phyloP scores from a whole-genome alignment of 129 eudicot genomes.

The Lactuca saligna region DNA sequence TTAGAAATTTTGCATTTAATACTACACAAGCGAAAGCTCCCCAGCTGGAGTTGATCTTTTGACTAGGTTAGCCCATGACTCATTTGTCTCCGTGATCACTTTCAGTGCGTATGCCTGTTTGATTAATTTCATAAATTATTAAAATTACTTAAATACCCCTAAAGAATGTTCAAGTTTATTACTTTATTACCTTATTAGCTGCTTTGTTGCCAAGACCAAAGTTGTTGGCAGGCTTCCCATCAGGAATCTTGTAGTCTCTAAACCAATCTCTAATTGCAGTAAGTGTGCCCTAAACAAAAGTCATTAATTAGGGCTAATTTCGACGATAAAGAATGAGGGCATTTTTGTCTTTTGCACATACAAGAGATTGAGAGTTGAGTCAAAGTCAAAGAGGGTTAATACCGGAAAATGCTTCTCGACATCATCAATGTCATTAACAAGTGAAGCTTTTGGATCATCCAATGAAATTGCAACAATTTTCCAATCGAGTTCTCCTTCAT shows the following conservation, averaged over 20 bases:
- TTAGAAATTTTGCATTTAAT: neutral
- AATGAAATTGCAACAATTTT: constrained; percentile 90
- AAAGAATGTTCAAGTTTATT: neutral
- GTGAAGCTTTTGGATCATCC: constrained; percentile 98
- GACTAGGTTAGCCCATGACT: constrained; percentile 93
- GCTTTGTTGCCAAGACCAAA: constrained; percentile 97
- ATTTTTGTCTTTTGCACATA: too few relatives aligned
- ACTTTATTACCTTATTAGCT: constrained; percentile 72
- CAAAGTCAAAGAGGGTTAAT: constrained; percentile 1
- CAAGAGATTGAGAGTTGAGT: too few relatives aligned
- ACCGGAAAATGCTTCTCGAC: constrained; percentile 99
- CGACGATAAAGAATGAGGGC: neutral
- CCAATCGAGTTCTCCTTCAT: constrained; percentile 99
- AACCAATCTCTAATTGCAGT: constrained; percentile 99
- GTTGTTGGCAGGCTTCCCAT: constrained; percentile 97
- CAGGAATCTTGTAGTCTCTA: constrained; percentile 98
- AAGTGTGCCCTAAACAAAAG: constrained; percentile 70
- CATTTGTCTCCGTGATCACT: constrained; percentile 88
- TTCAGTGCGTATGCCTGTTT: constrained; percentile 86
- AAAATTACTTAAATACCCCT: neutral
- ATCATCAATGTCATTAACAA: constrained; percentile 88
- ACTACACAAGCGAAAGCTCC: constrained; percentile 85
- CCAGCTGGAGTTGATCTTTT: constrained; percentile 87
- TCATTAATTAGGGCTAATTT: constrained; percentile 10
- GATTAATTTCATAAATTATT: constrained; percentile 6